Evolutionary conservation across 768 basidiomycete species (phyloP).

Genomic region (Suillus brevipes): DNA sequence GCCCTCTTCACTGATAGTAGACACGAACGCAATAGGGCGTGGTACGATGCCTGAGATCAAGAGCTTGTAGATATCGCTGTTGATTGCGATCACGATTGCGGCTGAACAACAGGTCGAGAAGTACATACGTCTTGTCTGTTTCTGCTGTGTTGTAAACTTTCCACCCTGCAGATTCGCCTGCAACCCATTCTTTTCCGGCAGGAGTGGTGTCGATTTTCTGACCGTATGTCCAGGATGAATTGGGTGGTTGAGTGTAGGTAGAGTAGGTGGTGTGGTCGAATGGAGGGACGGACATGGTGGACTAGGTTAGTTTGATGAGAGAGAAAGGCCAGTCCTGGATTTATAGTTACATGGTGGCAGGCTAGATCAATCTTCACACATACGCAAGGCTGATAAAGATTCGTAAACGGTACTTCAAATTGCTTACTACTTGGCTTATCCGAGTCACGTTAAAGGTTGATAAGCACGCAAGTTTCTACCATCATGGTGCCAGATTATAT

Average conservation of each 20-base stretch:
- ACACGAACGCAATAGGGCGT: slow-evolving; percentile 47
- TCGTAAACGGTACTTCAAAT: not conserved
- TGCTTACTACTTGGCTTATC: not conserved
- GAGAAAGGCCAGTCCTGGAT: not conserved
- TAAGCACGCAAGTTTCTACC: not conserved
- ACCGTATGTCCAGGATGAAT: slow-evolving; percentile 35
- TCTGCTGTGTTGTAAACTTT: slow-evolving; percentile 32
- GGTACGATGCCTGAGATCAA: slow-evolving; percentile 43
- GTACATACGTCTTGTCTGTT: slow-evolving; percentile 28
- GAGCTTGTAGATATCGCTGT: slow-evolving; percentile 33
- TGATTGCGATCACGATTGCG: not conserved
- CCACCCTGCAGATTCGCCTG: slow-evolving; percentile 38
- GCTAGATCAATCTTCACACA: not conserved
- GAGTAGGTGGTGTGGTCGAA: slow-evolving; percentile 21
- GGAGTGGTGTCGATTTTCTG: slow-evolving; percentile 29
- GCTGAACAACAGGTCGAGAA: not conserved
- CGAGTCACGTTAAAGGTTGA: too few relatives aligned
- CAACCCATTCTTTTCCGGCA: slow-evolving; percentile 33
- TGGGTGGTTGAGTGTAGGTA: slow-evolving; percentile 31
- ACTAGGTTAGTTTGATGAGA: not conserved
- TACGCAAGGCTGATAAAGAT: not conserved
- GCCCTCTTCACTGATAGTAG: slow-evolving; percentile 36
- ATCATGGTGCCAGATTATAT: not conserved
- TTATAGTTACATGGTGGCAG: slow-evolving; percentile 1
- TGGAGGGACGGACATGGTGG: slow-evolving; percentile 30